Conservation (phyloP, 495 filamentous ascomycete genomes). For the Recurvomyces mirabilis region DNA sequence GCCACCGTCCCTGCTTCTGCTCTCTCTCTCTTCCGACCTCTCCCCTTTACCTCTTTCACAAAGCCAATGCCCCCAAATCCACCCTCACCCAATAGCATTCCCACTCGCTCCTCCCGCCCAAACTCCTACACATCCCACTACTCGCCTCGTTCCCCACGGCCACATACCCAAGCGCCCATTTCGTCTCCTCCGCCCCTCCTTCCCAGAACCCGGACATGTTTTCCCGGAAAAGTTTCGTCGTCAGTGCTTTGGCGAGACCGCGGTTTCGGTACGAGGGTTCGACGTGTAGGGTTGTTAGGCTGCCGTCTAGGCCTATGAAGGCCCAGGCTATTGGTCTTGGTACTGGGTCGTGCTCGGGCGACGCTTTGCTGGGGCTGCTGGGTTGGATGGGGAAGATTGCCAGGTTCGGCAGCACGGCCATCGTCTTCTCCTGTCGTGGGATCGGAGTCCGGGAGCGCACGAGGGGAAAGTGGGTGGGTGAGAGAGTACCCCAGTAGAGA, state of each 20-base stretch:
- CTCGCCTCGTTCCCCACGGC: constrained; percentile 27
- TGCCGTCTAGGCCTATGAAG: constrained; percentile 30
- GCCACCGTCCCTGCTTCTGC: too few relatives aligned
- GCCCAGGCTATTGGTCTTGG: constrained; percentile 26
- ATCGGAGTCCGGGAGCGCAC: constrained; percentile 18
- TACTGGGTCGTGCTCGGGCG: too few relatives aligned
- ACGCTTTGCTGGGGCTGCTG: too few relatives aligned
- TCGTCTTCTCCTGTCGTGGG: constrained; percentile 17
- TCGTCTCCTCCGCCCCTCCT: constrained; percentile 7
- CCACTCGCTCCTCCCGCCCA: constrained; percentile 27
- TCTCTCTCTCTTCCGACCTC: too few relatives aligned
- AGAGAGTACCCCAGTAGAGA: constrained; percentile 13
- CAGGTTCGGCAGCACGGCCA: constrained; percentile 14
- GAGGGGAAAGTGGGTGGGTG: constrained; percentile 5
- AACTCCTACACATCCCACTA: constrained; percentile 24
- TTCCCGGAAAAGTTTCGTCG: constrained; percentile 25
- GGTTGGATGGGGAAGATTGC: constrained; percentile 16
- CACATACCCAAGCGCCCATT: constrained; percentile 31
- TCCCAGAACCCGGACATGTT: constrained; percentile 14
- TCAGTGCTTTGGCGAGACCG: constrained; percentile 30
- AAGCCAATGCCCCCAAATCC: constrained; percentile 16
- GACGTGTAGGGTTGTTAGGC: constrained; percentile 26
- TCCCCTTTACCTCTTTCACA: neutral
- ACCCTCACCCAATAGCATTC: constrained; percentile 30
- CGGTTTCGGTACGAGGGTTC: constrained; percentile 25